Conservation (phyloP, 2,329 filamentous ascomycete genomes). For the Epichloe glyceriae region DNA sequence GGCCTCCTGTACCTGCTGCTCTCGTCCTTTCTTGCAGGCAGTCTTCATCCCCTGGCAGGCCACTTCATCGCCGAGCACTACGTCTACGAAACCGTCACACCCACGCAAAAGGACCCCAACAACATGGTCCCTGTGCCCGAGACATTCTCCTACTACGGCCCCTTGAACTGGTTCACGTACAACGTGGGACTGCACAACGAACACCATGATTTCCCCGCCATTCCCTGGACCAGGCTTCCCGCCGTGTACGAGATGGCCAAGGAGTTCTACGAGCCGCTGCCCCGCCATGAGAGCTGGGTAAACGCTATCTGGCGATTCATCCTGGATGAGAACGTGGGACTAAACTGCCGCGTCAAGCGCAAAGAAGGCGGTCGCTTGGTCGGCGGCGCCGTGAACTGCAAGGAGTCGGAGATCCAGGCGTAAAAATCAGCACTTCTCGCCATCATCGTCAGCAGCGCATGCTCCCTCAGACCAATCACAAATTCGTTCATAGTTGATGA, state of each 20-base stretch:
- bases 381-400: slow-evolving; percentile 44
- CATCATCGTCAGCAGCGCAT: too few relatives aligned
- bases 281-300: slow-evolving; percentile 79
- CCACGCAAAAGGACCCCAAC: slow-evolving; percentile 40
- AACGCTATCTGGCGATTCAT: slow-evolving; percentile 95
- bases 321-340: slow-evolving; percentile 73
- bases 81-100: slow-evolving; percentile 55
- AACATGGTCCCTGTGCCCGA: slow-evolving; percentile 64
- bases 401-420: slow-evolving; percentile 55
- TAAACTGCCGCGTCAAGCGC: slow-evolving; percentile 88
- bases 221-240: slow-evolving; percentile 84
- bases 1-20: slow-evolving; percentile 73
- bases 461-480: background rate
- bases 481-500: background rate
- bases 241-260: slow-evolving; percentile 64
- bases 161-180: slow-evolving; percentile 84
- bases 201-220: slow-evolving; percentile 95
- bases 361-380: slow-evolving; percentile 59
- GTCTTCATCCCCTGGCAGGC: slow-evolving; percentile 83
- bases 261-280: slow-evolving; percentile 86
- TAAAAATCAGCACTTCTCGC: slow-evolving; percentile 20
- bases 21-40: slow-evolving; percentile 86
- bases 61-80: slow-evolving; percentile 99
- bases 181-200: slow-evolving; percentile 98
- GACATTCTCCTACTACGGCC: slow-evolving; percentile 94